Evolutionary conservation across 306 rosid genomes (phyloP), one percentile per base, ranked within the genome.

Genomic region (Fagus crenata): DNA sequence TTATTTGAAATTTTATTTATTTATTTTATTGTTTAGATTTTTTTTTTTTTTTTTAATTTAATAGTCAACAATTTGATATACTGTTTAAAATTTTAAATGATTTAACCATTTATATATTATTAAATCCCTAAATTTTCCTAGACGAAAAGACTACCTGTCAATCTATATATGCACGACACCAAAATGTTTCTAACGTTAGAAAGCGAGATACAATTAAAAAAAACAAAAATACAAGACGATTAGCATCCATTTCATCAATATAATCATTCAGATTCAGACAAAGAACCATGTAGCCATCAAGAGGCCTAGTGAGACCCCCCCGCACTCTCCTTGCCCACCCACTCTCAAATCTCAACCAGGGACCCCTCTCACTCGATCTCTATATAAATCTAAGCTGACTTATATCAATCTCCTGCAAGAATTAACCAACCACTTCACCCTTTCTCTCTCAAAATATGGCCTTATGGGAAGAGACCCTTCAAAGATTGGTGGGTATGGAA

Each of bases 231-330:
- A 40, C 75, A 59, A 77, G 71, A 56, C 60, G 1, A 61, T 15
- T 49, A 78, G 86, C 82, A 84, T 85, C 74, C 61, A 71, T 86
- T 88, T 85, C 90, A 8, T 75, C 17, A 55, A 43, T 76, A 18
- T 54, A 92, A 88, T 89, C 85, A 89, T 89, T 80, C 82, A 61
- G 40, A 76, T 61, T 36, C n/a, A 68, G 84, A 91, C 90, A 91
- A 88, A 83, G 59, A 4, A 54, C 63, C 69, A 1, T n/a, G 65
- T 28, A 43, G 14, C 49, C 72, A 58, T 53, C 71, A 39, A 17
- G 1, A 17, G 69, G 32, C 31, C 11, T 17, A 7, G 2, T 4
- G 59, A 37, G 73, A 56, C 42, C 59, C 58, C 61, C 74, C 78
- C 69, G 65, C 79, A 59, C 77, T 69, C 54, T 40, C 49, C 49